Base-by-base conservation (phyloP, 2,329 filamentous ascomycete genomes). In the Chaetomiaceae sp. region DNA sequence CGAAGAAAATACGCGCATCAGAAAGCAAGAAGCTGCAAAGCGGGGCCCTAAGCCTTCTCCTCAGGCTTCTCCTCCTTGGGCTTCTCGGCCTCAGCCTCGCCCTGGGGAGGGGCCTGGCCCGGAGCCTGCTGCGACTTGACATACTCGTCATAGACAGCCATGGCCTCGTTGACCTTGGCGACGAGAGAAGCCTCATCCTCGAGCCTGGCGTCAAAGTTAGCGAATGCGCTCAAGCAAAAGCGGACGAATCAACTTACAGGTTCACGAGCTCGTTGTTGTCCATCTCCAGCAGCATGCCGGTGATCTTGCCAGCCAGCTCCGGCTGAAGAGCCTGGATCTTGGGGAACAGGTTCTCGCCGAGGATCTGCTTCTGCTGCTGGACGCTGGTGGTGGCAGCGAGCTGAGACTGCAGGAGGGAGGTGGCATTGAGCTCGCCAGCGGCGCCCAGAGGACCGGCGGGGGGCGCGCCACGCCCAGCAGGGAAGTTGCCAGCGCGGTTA, bases 221-320 rank as follows among this genome's bases (percentile, higher is more conserved):
- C 31, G 38, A 44, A 31, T 17, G 22, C 14, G 33, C 12, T 25
- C 33, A 33, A 12, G 20, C 14, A 6, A 11, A 20, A 9, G 1
- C 12, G 47, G 7, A 3, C 6, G 23, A 61, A 89, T 31, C 27
- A 12, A 12, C 91, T 89, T 87, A 96, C 89, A 99, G 83, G 75
- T 89, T 89, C 69, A 99, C 82, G 65, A 99, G 80, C 79, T 99
- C 94, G 54, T 80, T 72, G 75, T 97, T 97, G 67, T 97, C 94
- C 94, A 99, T 99, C 83, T 99, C 94, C 66, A 99, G 77, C 66
- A 99, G 87, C 94, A 99, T 99, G 76, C 94, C 94, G 58, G 94
- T 99, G 73, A 99, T 97, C 86, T 99, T 99, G 70, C 94, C 94
- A 59, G 94, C 94, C 67, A 99, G 81, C 66, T 96, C 91, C 56